Conservation (phyloP, 768 basidiomycete species). For the Paxillus ammoniavirescens region DNA sequence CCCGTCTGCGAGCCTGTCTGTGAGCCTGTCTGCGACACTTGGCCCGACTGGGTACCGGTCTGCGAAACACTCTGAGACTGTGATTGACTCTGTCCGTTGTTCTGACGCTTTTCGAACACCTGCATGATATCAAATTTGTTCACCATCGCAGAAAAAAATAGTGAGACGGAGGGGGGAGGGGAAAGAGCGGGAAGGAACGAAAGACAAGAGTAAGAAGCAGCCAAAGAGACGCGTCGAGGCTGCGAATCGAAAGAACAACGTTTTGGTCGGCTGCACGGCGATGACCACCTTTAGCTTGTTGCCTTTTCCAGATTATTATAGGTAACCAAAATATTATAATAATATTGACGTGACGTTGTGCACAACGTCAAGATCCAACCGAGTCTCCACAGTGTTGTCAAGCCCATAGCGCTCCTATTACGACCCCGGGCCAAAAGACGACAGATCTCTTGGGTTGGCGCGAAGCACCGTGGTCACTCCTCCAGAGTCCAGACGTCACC, state of each 20-base stretch:
- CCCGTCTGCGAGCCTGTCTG: slow-evolving; percentile 10
- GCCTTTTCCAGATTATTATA: not conserved
- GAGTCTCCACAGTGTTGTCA: not conserved
- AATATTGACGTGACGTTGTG: no score
- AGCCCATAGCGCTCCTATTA: not conserved
- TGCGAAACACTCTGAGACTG: slow-evolving; percentile 6
- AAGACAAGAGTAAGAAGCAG: not conserved
- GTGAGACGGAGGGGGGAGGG: not conserved
- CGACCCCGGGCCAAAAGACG: not conserved
- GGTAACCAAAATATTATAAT: not conserved
- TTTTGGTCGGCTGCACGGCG: not conserved
- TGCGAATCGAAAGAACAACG: slow-evolving; percentile 3
- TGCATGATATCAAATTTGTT: not conserved
- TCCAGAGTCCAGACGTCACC: no score
- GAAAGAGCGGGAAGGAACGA: slow-evolving; percentile 1
- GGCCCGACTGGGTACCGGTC: not conserved
- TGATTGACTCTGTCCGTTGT: slow-evolving; percentile 2
- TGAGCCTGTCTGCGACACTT: slow-evolving; percentile 7
- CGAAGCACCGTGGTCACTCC: no score
- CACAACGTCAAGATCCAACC: not conserved
- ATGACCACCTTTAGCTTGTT: not conserved
- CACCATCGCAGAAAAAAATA: not conserved
- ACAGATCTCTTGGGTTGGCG: not conserved
- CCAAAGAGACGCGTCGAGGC: not conserved
- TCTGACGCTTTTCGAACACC: slow-evolving; percentile 9